Conservation (phyloP, 2,329 filamentous ascomycete species). For the Fusarium tricinctum region DNA sequence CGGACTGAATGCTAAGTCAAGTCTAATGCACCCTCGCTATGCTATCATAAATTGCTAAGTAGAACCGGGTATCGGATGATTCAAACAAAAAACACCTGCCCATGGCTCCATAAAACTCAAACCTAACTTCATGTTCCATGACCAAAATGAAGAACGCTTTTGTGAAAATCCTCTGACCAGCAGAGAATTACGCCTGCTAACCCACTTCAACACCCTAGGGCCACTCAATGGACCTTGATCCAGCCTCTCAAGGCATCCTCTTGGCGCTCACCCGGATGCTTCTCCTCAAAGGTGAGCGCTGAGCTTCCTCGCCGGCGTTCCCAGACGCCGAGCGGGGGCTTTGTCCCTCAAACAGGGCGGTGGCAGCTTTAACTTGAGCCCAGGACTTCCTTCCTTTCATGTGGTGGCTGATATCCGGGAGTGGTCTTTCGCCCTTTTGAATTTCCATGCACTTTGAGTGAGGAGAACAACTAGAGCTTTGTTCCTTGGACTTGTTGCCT, state of each 20-base stretch:
- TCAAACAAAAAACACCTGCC: constrained; percentile 16
- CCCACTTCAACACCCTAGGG: neutral
- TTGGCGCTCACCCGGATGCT: constrained; percentile 16
- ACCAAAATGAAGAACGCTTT: constrained; percentile 19
- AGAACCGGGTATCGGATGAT: constrained; percentile 21
- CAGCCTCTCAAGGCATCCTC: constrained; percentile 18
- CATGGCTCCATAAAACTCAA: constrained; percentile 1
- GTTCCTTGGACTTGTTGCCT: neutral
- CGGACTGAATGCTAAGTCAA: constrained; percentile 13
- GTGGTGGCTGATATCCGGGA: neutral
- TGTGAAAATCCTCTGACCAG: constrained; percentile 15
- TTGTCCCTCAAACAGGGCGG: neutral
- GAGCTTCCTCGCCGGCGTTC: neutral
- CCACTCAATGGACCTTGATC: constrained; percentile 1
- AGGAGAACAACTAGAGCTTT: neutral
- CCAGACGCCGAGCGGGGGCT: neutral
- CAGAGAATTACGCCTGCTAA: constrained; percentile 18
- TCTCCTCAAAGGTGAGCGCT: constrained; percentile 28
- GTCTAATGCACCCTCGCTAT: constrained; percentile 30
- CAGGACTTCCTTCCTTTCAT: neutral
- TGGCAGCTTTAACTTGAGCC: neutral
- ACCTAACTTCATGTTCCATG: neutral
- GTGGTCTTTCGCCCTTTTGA: neutral
- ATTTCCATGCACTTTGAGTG: neutral
- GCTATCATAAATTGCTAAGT: constrained; percentile 5